Evolutionary conservation across 2,329 filamentous ascomycete genomes (phyloP).

Genomic region (Fusarium keratoplasticum): DNA sequence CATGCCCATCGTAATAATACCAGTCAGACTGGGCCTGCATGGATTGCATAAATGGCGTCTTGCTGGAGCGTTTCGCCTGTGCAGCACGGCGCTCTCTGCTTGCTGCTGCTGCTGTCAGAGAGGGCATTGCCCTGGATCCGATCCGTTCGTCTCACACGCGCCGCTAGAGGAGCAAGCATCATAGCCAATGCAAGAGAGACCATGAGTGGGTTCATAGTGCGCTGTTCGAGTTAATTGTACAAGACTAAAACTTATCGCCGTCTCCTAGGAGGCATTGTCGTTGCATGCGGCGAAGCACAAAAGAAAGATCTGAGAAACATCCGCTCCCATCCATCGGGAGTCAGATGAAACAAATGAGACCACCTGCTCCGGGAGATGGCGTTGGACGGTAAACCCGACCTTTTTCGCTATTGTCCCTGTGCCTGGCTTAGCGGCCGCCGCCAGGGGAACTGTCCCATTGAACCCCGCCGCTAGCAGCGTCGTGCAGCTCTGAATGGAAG

Average conservation of each 20-base stretch:
- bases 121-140: not conserved
- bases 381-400: constrained; percentile 21
- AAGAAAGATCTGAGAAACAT: constrained; percentile 18
- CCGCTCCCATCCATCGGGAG: constrained; percentile 10
- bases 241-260: not conserved
- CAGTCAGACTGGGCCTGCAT: constrained; percentile 12
- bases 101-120: not conserved
- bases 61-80: constrained; percentile 31
- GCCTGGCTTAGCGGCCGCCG: constrained; percentile 12
- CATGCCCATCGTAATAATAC: constrained; percentile 38
- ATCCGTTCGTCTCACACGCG: constrained; percentile 17
- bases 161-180: constrained; percentile 1
- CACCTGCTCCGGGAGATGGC: constrained; percentile 3
- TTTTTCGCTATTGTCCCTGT: constrained; percentile 2
- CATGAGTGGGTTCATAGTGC: not conserved
- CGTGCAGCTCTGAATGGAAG: constrained; percentile 24
- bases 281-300: not conserved
- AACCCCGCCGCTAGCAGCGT: constrained; percentile 27
- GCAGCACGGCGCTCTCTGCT: constrained; percentile 4
- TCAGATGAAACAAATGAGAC: constrained; percentile 35
- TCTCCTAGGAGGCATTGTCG: not conserved
- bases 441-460: constrained; percentile 19
- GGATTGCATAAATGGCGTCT: constrained; percentile 31
- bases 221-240: constrained; percentile 8
- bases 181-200: not conserved